Conservation (phyloP, 1,284 basidiomycete species). For the Cutaneotrichosporon spelunceum region DNA sequence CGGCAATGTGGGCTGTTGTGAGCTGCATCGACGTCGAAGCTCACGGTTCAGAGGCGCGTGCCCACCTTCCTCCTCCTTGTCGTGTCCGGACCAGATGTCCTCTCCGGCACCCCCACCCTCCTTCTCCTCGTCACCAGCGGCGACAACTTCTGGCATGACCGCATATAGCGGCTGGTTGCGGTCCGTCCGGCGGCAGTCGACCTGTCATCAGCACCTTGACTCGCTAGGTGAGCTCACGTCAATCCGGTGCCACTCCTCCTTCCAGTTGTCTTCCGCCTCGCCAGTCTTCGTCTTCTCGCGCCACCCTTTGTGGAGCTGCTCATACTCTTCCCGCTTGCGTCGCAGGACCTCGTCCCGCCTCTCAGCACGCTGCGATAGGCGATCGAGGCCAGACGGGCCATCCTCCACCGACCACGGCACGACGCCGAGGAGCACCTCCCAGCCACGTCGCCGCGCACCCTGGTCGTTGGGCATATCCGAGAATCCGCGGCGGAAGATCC, state of each 20-base stretch:
- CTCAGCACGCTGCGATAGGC: conserved; percentile 39
- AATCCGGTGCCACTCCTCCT: conserved; percentile 53
- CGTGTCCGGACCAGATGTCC: conserved; percentile 34
- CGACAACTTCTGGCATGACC: conserved; percentile 49
- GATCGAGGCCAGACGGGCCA: conserved; percentile 20
- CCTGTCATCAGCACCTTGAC: conserved; percentile 56
- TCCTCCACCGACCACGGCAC: conserved; percentile 60
- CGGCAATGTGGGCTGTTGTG: conserved; percentile 45
- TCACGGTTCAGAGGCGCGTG: conserved; percentile 70
- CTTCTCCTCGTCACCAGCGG: conserved; percentile 39
- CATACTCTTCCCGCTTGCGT: conserved; percentile 66
- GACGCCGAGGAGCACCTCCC: conserved; percentile 87
- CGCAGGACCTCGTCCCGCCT: conserved; percentile 57
- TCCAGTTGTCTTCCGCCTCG: conserved; percentile 45
- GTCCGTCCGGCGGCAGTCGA: conserved; percentile 97
- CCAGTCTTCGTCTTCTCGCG: conserved; percentile 48
- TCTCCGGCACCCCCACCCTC: conserved; percentile 39
- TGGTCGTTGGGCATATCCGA: conserved; percentile 64
- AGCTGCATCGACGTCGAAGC: conserved; percentile 11
- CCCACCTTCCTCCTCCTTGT: conserved; percentile 66
- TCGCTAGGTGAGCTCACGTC: conserved; percentile 42
- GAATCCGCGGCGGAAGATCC: conserved; percentile 58
- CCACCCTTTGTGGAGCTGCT: conserved; percentile 70
- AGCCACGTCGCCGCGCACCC: conserved; percentile 65
- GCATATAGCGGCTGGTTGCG: conserved; percentile 82